Evolutionary conservation across 2,329 filamentous ascomycete genomes (phyloP).

Genomic region (Colletotrichum tropicicola): DNA sequence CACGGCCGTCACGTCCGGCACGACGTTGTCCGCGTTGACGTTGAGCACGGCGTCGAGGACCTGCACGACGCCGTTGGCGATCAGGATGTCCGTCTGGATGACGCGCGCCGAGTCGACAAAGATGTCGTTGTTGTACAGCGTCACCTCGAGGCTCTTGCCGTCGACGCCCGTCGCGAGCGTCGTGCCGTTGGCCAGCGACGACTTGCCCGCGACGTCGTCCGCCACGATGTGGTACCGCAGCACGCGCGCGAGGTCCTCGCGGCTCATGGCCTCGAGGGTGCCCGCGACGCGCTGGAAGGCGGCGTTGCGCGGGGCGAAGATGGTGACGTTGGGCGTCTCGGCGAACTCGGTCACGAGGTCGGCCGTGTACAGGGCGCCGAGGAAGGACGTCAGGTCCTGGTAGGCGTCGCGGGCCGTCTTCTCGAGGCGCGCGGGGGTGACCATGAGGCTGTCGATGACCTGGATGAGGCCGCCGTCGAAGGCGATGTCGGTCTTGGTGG

Average conservation of each 20-base stretch:
- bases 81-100: slow-evolving; percentile 59
- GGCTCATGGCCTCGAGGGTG: slow-evolving; percentile 2
- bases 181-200: slow-evolving; percentile 7
- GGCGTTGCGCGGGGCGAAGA: slow-evolving; percentile 27
- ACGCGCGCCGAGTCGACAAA: slow-evolving; percentile 63
- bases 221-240: slow-evolving; percentile 30
- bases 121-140: slow-evolving; percentile 47
- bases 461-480: slow-evolving; percentile 61
- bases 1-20: slow-evolving; percentile 44
- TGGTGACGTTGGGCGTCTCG: slow-evolving; percentile 21
- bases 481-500: slow-evolving; percentile 51
- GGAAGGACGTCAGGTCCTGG: slow-evolving; percentile 25
- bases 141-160: slow-evolving; percentile 9
- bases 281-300: slow-evolving; percentile 27
- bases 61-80: slow-evolving; percentile 67
- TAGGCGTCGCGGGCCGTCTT: slow-evolving; percentile 28
- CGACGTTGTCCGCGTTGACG: slow-evolving; percentile 17
- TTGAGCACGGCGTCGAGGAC: slow-evolving; percentile 64
- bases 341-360: slow-evolving; percentile 28
- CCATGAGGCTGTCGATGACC: slow-evolving; percentile 59
- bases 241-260: slow-evolving; percentile 22
- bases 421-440: slow-evolving; percentile 47
- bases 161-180: slow-evolving; percentile 9
- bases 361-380: slow-evolving; percentile 29
- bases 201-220: slow-evolving; percentile 4